Percentiles rank a stretch among this genome's conserved stretches.
Evolutionary conservation across 1,284 basidiomycete species (phyloP).

Genomic region (Cryptococcus sp.): DNA sequence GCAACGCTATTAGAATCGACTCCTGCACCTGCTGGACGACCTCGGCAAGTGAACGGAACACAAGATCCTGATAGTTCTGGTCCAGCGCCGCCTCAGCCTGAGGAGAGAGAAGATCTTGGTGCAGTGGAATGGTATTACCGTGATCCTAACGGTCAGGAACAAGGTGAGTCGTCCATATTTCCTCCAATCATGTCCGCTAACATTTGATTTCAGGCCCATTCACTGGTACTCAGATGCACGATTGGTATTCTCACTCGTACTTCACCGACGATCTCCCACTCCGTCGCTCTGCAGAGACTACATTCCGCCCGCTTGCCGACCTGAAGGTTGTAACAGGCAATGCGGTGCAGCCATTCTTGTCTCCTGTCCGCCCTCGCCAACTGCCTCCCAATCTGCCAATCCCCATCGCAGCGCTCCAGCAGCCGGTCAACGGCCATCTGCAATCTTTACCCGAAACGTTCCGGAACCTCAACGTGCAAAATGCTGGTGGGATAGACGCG

Average conservation of each 20-base stretch:
- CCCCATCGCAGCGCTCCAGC: slow-evolving; percentile 33
- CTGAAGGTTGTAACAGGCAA: slow-evolving; percentile 49
- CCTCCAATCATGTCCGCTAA: slow-evolving; percentile 1
- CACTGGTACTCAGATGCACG: slow-evolving; percentile 87
- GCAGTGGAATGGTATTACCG: slow-evolving; percentile 86
- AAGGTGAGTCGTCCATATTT: slow-evolving; percentile 63
- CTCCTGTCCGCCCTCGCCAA: slow-evolving; percentile 42
- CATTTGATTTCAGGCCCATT: slow-evolving; percentile 71
- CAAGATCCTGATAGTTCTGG: slow-evolving; percentile 9
- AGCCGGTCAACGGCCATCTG: slow-evolving; percentile 21
- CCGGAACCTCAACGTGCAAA: slow-evolving; percentile 33
- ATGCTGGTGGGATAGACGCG: slow-evolving; percentile 14
- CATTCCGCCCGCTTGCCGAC: slow-evolving; percentile 51
- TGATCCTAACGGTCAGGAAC: slow-evolving; percentile 83
- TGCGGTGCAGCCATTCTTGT: slow-evolving; percentile 49
- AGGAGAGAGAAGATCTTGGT: slow-evolving; percentile 60
- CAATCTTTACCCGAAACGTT: slow-evolving; percentile 35
- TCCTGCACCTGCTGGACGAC: slow-evolving; percentile 5
- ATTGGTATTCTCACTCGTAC: slow-evolving; percentile 91
- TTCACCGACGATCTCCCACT: slow-evolving; percentile 83
- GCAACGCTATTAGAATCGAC: slow-evolving; percentile 29
- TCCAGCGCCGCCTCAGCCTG: slow-evolving; percentile 10
- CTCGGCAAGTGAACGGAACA: slow-evolving; percentile 6
- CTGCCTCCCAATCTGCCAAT: slow-evolving; percentile 48
- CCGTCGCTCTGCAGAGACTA: slow-evolving; percentile 62